A percentile compares a stretch with the other conserved stretches of the same genome.
phyloP scores from a whole-genome alignment of 2,329 filamentous ascomycete species.

The Ilyonectria destructans region DNA sequence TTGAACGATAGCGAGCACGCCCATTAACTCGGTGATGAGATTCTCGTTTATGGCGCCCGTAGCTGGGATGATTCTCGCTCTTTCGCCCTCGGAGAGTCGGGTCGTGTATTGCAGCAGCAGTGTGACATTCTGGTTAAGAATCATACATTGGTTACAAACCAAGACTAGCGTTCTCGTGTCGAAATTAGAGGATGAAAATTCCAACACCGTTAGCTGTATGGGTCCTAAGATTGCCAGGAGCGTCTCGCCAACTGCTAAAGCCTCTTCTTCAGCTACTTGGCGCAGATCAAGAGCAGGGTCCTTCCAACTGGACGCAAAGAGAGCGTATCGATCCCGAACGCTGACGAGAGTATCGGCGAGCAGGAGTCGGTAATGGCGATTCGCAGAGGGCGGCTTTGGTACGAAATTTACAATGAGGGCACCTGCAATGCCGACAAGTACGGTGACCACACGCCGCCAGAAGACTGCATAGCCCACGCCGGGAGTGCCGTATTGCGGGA shows the following conservation, averaged over 20 bases:
- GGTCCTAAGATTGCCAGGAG: conserved; percentile 14
- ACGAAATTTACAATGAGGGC: conserved; percentile 22
- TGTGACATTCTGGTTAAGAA: conserved; percentile 23
- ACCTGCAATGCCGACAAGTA: conserved; percentile 20
- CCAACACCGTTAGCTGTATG: conserved; percentile 15
- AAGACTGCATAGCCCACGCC: conserved; percentile 28
- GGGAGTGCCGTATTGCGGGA: conserved; percentile 32
- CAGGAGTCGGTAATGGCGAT: conserved; percentile 10
- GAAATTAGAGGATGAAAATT: conserved; percentile 26
- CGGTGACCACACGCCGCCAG: conserved; percentile 21
- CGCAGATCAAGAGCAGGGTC: conserved; percentile 16
- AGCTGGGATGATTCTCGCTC: not conserved
- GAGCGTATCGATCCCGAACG: conserved; percentile 24
- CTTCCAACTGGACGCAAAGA: conserved; percentile 24
- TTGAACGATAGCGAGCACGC: conserved; percentile 17
- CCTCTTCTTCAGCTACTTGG: conserved; percentile 19
- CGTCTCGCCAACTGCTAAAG: conserved; percentile 11
- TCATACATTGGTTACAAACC: conserved; percentile 14
- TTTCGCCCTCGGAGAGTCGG: not conserved
- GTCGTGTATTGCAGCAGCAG: conserved; percentile 15
- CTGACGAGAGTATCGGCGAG: conserved; percentile 19
- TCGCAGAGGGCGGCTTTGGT: conserved; percentile 29
- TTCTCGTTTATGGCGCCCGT: conserved; percentile 3
- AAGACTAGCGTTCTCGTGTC: conserved; percentile 15
- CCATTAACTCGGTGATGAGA: conserved; percentile 22